phyloP scores from a whole-genome alignment of 140 eudicot genomes.

The Senecio squalidus region DNA sequence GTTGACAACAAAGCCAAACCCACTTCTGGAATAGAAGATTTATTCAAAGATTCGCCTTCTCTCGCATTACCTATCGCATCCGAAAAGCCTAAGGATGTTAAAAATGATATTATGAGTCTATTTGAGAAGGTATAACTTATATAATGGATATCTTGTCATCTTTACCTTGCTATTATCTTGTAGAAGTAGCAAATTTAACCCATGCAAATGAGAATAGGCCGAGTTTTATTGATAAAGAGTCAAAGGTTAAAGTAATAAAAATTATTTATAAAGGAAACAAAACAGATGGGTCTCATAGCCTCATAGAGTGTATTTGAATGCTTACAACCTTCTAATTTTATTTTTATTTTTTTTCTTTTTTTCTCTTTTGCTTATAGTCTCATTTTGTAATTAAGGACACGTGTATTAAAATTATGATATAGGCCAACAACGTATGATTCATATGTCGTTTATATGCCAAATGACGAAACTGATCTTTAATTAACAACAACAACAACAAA shows the following conservation, averaged over 20 bases:
- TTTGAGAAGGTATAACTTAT: conserved; percentile 74
- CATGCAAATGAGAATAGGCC: neutral
- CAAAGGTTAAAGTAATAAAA: neutral
- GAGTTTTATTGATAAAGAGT: neutral
- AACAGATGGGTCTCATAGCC: neutral
- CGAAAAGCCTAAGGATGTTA: conserved; percentile 76
- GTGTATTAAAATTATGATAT: too few relatives aligned
- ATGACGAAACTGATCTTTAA: too few relatives aligned
- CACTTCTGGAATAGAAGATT: conserved; percentile 70
- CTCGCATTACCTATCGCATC: conserved; percentile 30
- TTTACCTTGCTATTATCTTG: neutral
- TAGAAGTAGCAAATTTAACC: neutral
- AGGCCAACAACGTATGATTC: too few relatives aligned
- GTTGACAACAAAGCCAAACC: conserved; percentile 40
- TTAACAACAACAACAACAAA: too few relatives aligned
- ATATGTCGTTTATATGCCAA: too few relatives aligned
- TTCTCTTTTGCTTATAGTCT: too few relatives aligned
- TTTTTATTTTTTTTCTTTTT: too few relatives aligned
- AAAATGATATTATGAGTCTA: conserved; percentile 93
- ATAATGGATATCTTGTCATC: neutral
- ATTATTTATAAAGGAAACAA: neutral
- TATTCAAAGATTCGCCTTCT: conserved; percentile 60
- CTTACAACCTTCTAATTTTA: neutral
- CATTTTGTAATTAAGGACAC: too few relatives aligned
- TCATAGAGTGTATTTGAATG: neutral